A percentile compares a stretch with the other conserved stretches of the same genome.
These are phyloP conservation scores for Endothia cerciana DNA, from an alignment of 2,329 filamentous ascomycete genomes.

Conservation along the genomic window DNA sequence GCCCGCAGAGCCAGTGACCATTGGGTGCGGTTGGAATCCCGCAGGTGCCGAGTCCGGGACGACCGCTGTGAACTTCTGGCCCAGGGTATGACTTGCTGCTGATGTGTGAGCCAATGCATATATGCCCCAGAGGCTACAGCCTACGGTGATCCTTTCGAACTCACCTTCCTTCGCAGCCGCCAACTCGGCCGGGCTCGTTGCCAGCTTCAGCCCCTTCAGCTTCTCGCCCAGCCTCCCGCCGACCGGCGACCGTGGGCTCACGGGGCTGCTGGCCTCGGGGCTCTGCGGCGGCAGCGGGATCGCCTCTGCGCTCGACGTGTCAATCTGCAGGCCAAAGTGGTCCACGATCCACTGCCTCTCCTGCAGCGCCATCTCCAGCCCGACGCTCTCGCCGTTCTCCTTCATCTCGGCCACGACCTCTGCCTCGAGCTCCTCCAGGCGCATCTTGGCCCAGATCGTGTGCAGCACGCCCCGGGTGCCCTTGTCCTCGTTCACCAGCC, in stretches of 20 bases:
- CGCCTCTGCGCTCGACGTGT: constrained; percentile 37
- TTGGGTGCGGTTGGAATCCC: constrained; percentile 53
- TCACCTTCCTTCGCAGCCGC: constrained; percentile 57
- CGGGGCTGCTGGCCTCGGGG: constrained; percentile 35
- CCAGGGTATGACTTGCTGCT: constrained; percentile 19
- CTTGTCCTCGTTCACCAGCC: constrained; percentile 68
- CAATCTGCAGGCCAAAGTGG: constrained; percentile 69
- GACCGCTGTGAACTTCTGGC: constrained; percentile 27
- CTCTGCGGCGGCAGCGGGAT: constrained; percentile 31
- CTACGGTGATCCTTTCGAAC: constrained; percentile 26
- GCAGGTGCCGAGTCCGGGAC: constrained; percentile 52
- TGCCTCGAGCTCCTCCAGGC: constrained; percentile 72
- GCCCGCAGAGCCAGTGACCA: constrained; percentile 30
- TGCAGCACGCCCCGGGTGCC: constrained; percentile 84
- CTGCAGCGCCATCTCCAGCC: constrained; percentile 79
- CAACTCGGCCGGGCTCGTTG: constrained; percentile 71
- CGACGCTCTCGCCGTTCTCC: constrained; percentile 79
- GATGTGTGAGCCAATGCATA: constrained; percentile 38
- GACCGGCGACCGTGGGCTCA: constrained; percentile 59
- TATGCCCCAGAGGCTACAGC: background rate
- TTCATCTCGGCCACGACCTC: constrained; percentile 78
- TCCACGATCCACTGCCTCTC: constrained; percentile 85
- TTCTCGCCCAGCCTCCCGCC: constrained; percentile 78
- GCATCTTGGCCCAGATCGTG: constrained; percentile 87
- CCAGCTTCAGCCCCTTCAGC: constrained; percentile 76